Evolutionary conservation across 2,329 filamentous ascomycete genomes (phyloP).

Genomic region (Cryphonectria nitschkei): DNA sequence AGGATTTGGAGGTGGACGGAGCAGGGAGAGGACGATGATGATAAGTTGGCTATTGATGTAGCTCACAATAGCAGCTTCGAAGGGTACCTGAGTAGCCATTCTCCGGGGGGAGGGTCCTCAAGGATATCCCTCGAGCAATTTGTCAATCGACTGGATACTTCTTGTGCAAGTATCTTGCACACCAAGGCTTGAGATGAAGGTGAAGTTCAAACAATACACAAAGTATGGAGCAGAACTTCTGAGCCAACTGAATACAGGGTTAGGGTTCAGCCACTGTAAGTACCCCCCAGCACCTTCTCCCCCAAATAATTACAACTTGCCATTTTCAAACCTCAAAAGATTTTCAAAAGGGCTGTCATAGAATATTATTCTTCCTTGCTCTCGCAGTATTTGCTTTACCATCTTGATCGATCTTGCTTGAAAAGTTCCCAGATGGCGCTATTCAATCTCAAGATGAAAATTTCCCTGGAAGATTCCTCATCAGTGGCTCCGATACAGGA

Average conservation of each 20-base stretch:
- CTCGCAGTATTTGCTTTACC: neutral
- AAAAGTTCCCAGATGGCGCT: neutral
- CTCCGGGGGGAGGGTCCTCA: no score
- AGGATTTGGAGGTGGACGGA: neutral
- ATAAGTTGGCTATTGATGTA: no score
- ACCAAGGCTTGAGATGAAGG: no score
- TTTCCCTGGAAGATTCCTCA: neutral
- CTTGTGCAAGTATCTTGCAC: no score
- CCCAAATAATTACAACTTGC: neutral
- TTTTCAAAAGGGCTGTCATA: neutral
- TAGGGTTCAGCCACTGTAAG: neutral
- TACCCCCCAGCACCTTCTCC: neutral
- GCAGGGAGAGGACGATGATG: no score
- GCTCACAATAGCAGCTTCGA: no score
- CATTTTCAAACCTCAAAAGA: neutral
- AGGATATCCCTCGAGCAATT: no score
- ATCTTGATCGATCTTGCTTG: neutral
- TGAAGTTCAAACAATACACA: no score
- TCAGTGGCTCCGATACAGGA: constrained; percentile 1
- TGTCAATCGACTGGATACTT: no score
- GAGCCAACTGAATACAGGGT: neutral
- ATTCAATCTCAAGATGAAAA: neutral
- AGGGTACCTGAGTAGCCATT: no score
- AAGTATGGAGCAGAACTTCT: no score
- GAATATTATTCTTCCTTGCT: neutral